These are phyloP conservation scores for Tetracladium maxilliforme DNA, from an alignment of 2,329 filamentous ascomycete species.

Conservation along the genomic window DNA sequence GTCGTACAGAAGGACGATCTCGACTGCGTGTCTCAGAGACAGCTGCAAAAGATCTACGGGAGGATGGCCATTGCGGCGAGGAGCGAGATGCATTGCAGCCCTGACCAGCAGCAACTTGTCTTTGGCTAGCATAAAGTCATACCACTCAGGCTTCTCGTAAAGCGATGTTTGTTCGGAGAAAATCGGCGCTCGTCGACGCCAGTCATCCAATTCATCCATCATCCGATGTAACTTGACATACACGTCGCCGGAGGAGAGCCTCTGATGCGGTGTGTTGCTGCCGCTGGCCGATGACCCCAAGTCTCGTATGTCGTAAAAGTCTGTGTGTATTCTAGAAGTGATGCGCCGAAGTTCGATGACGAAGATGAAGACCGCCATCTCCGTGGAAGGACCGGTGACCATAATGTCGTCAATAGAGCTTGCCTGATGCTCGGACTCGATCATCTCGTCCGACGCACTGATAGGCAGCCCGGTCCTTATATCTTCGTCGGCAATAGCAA, in stretches of 20 bases:
- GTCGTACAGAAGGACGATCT: constrained; percentile 22
- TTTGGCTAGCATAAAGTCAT: constrained; percentile 23
- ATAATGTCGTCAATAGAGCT: constrained; percentile 5
- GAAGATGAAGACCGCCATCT: constrained; percentile 21
- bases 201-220: too few relatives aligned
- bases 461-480: constrained; percentile 20
- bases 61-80: constrained; percentile 16
- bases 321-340: constrained; percentile 20
- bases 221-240: too few relatives aligned
- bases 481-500: constrained; percentile 22
- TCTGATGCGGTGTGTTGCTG: too few relatives aligned
- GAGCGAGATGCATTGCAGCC: constrained; percentile 22
- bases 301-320: constrained; percentile 8
- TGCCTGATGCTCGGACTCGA: constrained; percentile 2
- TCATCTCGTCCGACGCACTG: constrained; percentile 15
- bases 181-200: too few relatives aligned
- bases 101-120: constrained; percentile 23
- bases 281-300: constrained; percentile 13
- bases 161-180: constrained; percentile 13
- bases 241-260: too few relatives aligned
- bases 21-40: constrained; percentile 18
- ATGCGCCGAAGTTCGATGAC: constrained; percentile 22
- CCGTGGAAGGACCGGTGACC: constrained; percentile 7
- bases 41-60: constrained; percentile 15
- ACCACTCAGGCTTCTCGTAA: constrained; percentile 27